Conservation (phyloP, 164 flowering plant species). For the Vitis rupestris region DNA sequence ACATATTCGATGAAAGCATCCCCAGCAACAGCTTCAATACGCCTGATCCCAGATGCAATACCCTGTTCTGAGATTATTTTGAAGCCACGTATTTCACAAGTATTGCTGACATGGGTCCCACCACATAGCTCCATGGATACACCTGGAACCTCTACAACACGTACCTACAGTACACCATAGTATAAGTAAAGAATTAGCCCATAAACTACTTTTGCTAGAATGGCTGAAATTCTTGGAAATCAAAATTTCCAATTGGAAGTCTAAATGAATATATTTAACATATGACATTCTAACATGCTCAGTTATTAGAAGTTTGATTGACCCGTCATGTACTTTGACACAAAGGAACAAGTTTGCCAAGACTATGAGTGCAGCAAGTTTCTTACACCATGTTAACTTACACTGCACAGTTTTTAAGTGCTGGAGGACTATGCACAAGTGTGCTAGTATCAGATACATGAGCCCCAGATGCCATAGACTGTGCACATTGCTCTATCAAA, state of each 20-base stretch:
- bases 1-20: slow-evolving; percentile 81
- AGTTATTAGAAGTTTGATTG: too few relatives aligned
- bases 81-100: slow-evolving; percentile 88
- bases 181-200: background rate
- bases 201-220: slow-evolving; percentile 3
- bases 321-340: too few relatives aligned
- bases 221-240: background rate
- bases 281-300: too few relatives aligned
- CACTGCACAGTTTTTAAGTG: too few relatives aligned
- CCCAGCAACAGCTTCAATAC: slow-evolving; percentile 93
- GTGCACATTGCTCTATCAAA: too few relatives aligned
- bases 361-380: too few relatives aligned
- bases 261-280: background rate
- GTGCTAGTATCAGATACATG: too few relatives aligned
- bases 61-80: slow-evolving; percentile 93
- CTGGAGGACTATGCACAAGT: too few relatives aligned
- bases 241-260: background rate
- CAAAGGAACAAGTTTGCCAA: too few relatives aligned
- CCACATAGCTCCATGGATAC: slow-evolving; percentile 98
- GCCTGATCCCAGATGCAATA: slow-evolving; percentile 87
- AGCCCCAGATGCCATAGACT: too few relatives aligned
- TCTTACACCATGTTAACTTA: too few relatives aligned
- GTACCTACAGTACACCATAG: slow-evolving; percentile 51
- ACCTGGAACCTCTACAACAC: slow-evolving; percentile 96
- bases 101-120: slow-evolving; percentile 89